Percentiles rank a stretch among this genome's conserved stretches.
Evolutionary conservation across 2,329 filamentous ascomycete genomes (phyloP).

Genomic region (Domatiomyces globalis): DNA sequence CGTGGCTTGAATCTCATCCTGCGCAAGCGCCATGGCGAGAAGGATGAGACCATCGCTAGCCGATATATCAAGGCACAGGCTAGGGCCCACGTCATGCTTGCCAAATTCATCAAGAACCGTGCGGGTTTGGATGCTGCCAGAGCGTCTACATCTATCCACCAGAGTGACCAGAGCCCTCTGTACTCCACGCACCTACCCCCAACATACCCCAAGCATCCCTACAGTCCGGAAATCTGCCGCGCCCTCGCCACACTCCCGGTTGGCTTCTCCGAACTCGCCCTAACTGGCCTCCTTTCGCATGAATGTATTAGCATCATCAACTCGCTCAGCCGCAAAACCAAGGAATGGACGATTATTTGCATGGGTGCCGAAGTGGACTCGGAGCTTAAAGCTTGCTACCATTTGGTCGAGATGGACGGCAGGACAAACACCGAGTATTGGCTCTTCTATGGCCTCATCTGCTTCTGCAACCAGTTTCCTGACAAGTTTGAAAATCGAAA

Average conservation of each 20-base stretch:
- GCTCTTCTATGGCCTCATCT: background rate
- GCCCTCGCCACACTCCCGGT: slow-evolving; percentile 6
- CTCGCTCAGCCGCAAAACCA: background rate
- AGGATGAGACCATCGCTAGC: background rate
- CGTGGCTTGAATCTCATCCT: background rate
- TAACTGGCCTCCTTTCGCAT: slow-evolving; percentile 6
- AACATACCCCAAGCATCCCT: slow-evolving; percentile 26
- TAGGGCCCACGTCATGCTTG: background rate
- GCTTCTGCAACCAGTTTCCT: background rate
- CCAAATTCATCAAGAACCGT: background rate
- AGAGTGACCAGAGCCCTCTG: background rate
- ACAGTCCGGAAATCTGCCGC: slow-evolving; percentile 6
- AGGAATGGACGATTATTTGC: background rate
- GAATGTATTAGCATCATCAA: background rate
- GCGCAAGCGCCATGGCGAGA: background rate
- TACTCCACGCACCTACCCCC: slow-evolving; percentile 1
- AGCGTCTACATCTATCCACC: background rate
- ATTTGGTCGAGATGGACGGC: background rate
- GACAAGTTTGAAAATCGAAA: background rate
- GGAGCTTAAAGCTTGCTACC: background rate
- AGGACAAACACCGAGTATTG: background rate
- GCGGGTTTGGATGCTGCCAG: background rate
- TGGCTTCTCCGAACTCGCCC: slow-evolving; percentile 12
- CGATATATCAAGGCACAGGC: background rate
- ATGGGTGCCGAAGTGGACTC: background rate